phyloP scores from a whole-genome alignment of 495 filamentous ascomycete species.

The Elasticomyces elasticus region DNA sequence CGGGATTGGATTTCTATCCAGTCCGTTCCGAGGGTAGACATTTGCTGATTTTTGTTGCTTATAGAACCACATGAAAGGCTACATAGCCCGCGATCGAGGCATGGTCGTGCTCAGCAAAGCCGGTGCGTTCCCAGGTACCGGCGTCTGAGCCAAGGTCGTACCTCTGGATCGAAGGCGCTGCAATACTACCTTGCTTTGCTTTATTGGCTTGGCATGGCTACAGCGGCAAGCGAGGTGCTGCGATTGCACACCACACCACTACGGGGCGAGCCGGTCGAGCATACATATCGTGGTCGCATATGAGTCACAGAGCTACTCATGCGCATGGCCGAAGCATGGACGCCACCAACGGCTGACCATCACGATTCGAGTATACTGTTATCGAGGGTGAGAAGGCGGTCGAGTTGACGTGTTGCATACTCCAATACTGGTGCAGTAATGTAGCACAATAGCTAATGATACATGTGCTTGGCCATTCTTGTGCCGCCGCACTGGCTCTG shows the following conservation, averaged over 20 bases:
- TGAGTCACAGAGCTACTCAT: background rate
- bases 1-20: background rate
- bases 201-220: slow-evolving; percentile 12
- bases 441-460: no score
- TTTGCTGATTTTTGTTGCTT: slow-evolving; percentile 7
- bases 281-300: background rate
- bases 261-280: background rate
- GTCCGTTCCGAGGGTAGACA: no score
- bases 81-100: slow-evolving; percentile 81
- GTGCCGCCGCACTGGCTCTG: no score
- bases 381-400: no score
- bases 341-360: background rate
- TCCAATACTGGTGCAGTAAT: no score
- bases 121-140: slow-evolving; percentile 91
- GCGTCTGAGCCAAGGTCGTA: slow-evolving; percentile 49
- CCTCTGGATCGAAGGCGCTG: background rate
- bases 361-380: background rate
- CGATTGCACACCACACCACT: background rate
- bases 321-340: background rate
- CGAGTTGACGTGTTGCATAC: no score
- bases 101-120: slow-evolving; percentile 84
- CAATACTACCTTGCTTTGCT: background rate
- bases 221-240: background rate
- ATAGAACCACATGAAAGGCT: slow-evolving; percentile 91
- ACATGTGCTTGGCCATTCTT: no score